phyloP scores from a whole-genome alignment of 2,329 filamentous ascomycete species.

The Rugonectria rugulosa region DNA sequence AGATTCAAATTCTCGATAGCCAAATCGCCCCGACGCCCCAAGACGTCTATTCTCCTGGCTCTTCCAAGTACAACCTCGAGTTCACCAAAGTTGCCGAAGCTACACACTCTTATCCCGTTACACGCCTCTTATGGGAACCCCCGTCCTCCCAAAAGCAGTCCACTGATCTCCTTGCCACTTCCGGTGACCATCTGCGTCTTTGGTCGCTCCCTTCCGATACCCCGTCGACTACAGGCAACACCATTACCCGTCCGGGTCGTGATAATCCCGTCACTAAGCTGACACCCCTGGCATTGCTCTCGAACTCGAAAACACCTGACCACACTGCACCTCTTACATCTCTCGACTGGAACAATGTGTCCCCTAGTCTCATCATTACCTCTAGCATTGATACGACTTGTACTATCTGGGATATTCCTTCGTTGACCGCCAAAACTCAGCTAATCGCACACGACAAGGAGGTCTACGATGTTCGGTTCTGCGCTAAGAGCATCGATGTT shows the following conservation, averaged over 20 bases:
- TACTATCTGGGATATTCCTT: conserved; percentile 99
- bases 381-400: conserved; percentile 99
- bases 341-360: conserved; percentile 97
- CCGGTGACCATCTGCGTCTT: conserved; percentile 89
- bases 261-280: conserved; percentile 75
- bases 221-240: conserved; percentile 65
- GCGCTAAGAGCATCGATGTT: conserved; percentile 96
- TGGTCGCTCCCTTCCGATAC: conserved; percentile 88
- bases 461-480: conserved; percentile 98
- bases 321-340: conserved; percentile 97
- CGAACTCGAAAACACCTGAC: conserved; percentile 97
- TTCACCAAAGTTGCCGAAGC: conserved; percentile 95
- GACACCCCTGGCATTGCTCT: conserved; percentile 89
- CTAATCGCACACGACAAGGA: conserved; percentile 99
- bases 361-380: conserved; percentile 96
- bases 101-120: conserved; percentile 97
- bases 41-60: conserved; percentile 73
- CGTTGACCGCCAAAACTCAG: conserved; percentile 96
- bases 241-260: conserved; percentile 68
- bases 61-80: conserved; percentile 79
- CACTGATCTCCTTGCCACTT: conserved; percentile 93
- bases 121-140: conserved; percentile 93
- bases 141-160: conserved; percentile 94
- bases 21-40: conserved; percentile 76
- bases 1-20: conserved; percentile 98